phyloP scores from a whole-genome alignment of 768 basidiomycete genomes.

The Lactarius sanguifluus region DNA sequence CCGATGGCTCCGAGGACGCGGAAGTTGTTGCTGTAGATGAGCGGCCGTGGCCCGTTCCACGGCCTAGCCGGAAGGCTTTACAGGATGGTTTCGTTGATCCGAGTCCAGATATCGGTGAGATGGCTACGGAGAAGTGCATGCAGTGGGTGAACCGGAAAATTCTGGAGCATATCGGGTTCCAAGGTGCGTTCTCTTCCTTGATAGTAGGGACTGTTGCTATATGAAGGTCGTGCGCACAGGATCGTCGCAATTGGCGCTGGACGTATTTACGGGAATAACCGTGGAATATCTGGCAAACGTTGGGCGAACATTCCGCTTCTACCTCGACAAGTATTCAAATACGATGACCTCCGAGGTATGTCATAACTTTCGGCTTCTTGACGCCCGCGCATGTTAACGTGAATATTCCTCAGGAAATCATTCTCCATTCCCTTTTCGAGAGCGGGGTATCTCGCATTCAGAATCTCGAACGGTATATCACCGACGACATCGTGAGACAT shows the following conservation, averaged over 20 bases:
- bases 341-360: conserved; percentile 85
- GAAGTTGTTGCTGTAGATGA: conserved; percentile 59
- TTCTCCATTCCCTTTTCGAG: conserved; percentile 88
- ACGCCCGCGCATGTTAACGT: not conserved
- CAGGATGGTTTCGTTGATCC: conserved; percentile 31
- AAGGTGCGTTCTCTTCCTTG: conserved; percentile 55
- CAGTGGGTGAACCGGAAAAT: conserved; percentile 74
- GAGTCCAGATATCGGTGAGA: conserved; percentile 55
- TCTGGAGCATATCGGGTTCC: conserved; percentile 88
- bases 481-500: conserved; percentile 84
- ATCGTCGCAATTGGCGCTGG: conserved; percentile 70
- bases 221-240: conserved; percentile 43
- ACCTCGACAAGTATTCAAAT: conserved; percentile 75
- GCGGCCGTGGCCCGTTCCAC: conserved; percentile 53
- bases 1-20: conserved; percentile 33
- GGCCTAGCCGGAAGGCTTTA: conserved; percentile 12
- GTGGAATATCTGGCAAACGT: conserved; percentile 83
- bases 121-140: conserved; percentile 61
- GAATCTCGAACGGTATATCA: conserved; percentile 83
- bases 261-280: conserved; percentile 73
- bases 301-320: conserved; percentile 79
- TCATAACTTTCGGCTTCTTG: conserved; percentile 7
- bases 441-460: conserved; percentile 76
- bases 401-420: conserved; percentile 71
- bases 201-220: not conserved